Base-by-base conservation (phyloP, 2,329 filamentous ascomycete species). In the Epichloe glyceriae region DNA sequence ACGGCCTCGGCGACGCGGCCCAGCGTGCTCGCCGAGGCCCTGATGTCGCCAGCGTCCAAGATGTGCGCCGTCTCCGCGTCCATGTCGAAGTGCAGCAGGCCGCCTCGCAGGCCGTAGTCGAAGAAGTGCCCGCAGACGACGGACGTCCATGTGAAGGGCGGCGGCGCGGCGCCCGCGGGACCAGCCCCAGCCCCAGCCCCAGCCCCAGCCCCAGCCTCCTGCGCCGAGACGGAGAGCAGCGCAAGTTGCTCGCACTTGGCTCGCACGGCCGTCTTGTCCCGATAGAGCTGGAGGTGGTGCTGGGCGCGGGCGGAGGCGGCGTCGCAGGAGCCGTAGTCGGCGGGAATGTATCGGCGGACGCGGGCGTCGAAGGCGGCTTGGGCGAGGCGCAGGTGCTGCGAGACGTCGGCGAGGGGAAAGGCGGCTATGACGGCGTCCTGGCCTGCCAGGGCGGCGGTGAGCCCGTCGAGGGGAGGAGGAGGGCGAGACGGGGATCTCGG, bases 301-400 rank as follows among this genome's bases (percentile, higher is more conserved):
- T 62, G 63, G 0, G 64, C 59, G 56, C 70, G 63, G 26, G 64
- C 64, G n/a, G 57, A 61, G 42, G 60, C 57, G 1, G 66, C 64
- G 52, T 68, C 66, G 47, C 65, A 67, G 54, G 62, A 60, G 35
- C 69, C 70, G 53, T 74, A 85, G 56, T 85, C 80, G 14, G 76
- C 75, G 2, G 80, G 79, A 40, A 85, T 69, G 65, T 81, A 82
- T 26, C 79, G 72, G 55, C 77, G 72, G 2, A 85, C 78, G 20
- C 80, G 78, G 4, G 79, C 80, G 5, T 70, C 69, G 40, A 76
- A 70, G 22, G 79, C 74, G 0, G 80, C 81, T 47, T 83, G 74
- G 43, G 79, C 73, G 50, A 83, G 68, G 7, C 75, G 64, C 5
- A 68, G 53, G 47, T 68, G 66, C 50, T 64, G 60, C 33, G 69